Evolutionary conservation across 371 early-diverging fungal genomes (phyloP), one percentile per base, ranked within the genome.

Genomic region (Synchytrium microbalum): DNA sequence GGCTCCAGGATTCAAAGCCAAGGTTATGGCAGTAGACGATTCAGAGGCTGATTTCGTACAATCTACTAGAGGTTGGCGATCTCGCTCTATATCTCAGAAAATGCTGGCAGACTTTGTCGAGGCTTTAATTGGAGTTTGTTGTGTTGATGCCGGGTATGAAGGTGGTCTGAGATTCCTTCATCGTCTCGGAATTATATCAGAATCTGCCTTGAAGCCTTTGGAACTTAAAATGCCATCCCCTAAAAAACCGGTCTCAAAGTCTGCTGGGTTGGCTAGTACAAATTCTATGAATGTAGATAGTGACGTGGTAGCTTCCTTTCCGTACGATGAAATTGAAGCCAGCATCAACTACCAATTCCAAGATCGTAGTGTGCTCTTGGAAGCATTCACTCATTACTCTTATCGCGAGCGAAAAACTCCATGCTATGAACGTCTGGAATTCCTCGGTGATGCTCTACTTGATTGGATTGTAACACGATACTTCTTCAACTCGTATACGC

Each of bases 351-450:
- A 92, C 64, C 69, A 66, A 27, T 95, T 93, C 74, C 72, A 80
- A 23, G 75, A 86, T 32, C 83, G 79, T 2, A 32, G 71, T 0
- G 62, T 89, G n/a, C 69, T 89, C 2, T 69, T 81, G 0, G 89
- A 92, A 67, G 93, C 94, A 0, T 70, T 93, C 58, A 92, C 92
- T 0, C 95, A 93, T 69, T 19, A 62, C 0, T 69, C 74, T 3
- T 64, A 62, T 63, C 25, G 8, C 10, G 13, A 30, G 61, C 10
- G n/a, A 29, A 19, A 13, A 19, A 51, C 57, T 61, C 19, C 77
- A 19, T 90, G 88, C 64, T 95, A 94, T 68, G 88, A 95, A 71
- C 88, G 94, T 1, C 78, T 96, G 2, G 96, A 96, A 74, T 96
- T 90, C 65, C 67, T 95, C 58, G 97, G 97, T 8, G 96, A 96